Evolutionary conservation across 192 early-diverging fungal genomes (phyloP), one percentile per base, ranked within the genome.

Genomic region (Pilaira anomala): DNA sequence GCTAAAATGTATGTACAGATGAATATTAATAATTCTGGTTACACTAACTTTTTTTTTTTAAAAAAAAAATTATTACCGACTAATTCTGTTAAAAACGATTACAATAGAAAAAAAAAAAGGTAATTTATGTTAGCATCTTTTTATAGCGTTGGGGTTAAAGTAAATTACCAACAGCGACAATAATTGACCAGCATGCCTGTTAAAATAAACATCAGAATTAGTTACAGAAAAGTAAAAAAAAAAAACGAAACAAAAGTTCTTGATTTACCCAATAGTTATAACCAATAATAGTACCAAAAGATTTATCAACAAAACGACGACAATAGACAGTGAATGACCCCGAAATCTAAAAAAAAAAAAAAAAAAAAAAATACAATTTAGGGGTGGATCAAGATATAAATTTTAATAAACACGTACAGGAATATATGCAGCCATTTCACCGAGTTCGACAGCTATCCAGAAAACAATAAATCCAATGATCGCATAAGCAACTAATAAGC

Each of bases 311-410:
- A 67, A 93, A 96, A 16, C 89, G 85, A 16, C 81, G 74, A 7
- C 82, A 85, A 69, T 88, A 89, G 28, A 85, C 80, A 44, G 85
- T 91, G 63, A 94, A 94, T 7, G 91, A 86, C 26, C 92, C 94
- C 0, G 91, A 83, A 0, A 89, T 83, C 4, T 92, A 90, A 14
- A 96, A 87, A 83, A 93, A 87, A 51, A 93, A 90, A 52, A 36
- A 36, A 36, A 86, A 90, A 59, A 92, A 73, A 25, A 82, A 86
- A n/a, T 80, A 85, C 74, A 84, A 33, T 76, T 76, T 64, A 76
- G 82, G 63, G 85, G 86, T 9, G 84, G 76, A 26, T 84, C 87
- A n/a, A n/a, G n/a, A n/a, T n/a, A n/a, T n/a, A n/a, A n/a, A n/a
- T n/a, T n/a, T n/a, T n/a, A n/a, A n/a, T n/a, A n/a, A 9, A 36